phyloP scores from a whole-genome alignment of 345 rosid species.

The Microcos paniculata region DNA sequence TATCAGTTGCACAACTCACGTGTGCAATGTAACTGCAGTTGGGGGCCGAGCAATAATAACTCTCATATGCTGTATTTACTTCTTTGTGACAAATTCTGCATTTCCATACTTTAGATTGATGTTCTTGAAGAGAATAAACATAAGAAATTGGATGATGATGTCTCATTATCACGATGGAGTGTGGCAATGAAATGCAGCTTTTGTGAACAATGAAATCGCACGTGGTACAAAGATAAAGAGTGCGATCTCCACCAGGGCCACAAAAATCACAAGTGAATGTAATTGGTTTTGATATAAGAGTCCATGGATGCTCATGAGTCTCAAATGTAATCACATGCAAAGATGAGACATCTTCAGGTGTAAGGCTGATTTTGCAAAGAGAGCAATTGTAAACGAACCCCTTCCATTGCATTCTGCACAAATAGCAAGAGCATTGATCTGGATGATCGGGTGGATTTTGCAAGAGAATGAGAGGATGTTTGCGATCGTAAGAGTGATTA shows the following conservation, averaged over 20 bases:
- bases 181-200: constrained; percentile 4
- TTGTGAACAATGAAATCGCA: constrained; percentile 5
- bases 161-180: background rate
- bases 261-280: constrained; percentile 25
- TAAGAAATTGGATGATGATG: constrained; percentile 10
- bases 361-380: background rate
- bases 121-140: background rate
- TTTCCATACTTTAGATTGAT: background rate
- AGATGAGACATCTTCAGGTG: background rate
- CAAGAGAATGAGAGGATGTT: background rate
- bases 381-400: background rate
- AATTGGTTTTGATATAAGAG: background rate
- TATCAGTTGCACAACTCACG: constrained; percentile 18
- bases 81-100: constrained; percentile 14
- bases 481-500: background rate
- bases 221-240: constrained; percentile 7
- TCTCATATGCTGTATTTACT: constrained; percentile 15
- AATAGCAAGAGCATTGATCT: background rate
- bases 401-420: background rate
- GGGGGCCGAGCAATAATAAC: constrained; percentile 11
- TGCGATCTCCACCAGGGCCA: background rate
- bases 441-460: background rate
- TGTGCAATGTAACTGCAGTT: constrained; percentile 17
- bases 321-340: background rate
- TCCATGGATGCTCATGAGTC: background rate